Conservation (phyloP, 805 yeast genomes). For the Saccharomycopsis olivae region DNA sequence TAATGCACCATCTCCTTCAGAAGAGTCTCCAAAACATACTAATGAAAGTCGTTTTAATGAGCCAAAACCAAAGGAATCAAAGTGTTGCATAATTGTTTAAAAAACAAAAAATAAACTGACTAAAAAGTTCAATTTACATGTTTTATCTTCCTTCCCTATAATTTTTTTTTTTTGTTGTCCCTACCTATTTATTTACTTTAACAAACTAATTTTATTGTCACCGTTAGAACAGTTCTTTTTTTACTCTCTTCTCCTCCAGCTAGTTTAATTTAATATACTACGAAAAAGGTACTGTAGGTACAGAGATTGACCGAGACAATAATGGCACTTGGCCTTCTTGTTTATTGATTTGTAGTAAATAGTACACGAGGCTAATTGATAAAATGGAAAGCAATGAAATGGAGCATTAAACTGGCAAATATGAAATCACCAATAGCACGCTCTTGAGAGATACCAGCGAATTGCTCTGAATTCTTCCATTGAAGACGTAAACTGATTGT, state of each 20-base stretch:
- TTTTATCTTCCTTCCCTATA: neutral
- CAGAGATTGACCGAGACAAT: too few relatives aligned
- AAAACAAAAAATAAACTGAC: too few relatives aligned
- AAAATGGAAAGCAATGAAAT: conserved; percentile 83
- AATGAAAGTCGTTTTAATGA: neutral
- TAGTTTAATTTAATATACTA: too few relatives aligned
- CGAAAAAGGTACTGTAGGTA: too few relatives aligned
- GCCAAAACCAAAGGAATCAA: neutral
- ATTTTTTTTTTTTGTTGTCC: neutral
- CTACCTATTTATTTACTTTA: neutral
- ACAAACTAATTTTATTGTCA: neutral
- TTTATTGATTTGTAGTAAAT: too few relatives aligned
- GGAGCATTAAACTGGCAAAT: conserved; percentile 78
- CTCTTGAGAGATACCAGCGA: conserved; percentile 36
- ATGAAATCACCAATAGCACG: conserved; percentile 77
- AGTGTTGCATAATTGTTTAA: neutral
- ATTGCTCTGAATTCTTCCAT: conserved; percentile 30
- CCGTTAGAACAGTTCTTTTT: too few relatives aligned
- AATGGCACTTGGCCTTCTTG: too few relatives aligned
- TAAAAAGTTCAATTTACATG: neutral
- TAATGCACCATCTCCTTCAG: neutral
- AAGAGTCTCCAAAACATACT: neutral
- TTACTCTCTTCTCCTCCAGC: too few relatives aligned
- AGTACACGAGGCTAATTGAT: too few relatives aligned
- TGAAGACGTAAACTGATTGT: conserved; percentile 78